These are phyloP conservation scores for Cucurbita argyrosperma DNA, from an alignment of 306 rosid genomes.

Conservation along the genomic window DNA sequence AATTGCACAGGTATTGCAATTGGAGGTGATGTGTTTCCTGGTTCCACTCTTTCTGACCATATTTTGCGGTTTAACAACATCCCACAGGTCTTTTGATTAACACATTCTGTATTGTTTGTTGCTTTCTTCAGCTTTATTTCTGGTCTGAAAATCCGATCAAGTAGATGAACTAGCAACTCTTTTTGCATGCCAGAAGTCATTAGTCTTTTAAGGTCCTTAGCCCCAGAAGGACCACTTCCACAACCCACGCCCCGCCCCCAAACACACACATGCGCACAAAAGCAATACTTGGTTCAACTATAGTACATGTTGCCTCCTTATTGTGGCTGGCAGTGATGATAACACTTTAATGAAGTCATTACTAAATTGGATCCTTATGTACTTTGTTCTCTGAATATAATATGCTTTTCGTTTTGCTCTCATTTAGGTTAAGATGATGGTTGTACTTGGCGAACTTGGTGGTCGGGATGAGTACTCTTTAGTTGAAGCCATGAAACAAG, in stretches of 20 bases:
- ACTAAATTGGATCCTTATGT: neutral
- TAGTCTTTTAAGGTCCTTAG: neutral
- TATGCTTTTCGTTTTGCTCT: slow-evolving; percentile 9
- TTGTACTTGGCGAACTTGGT: slow-evolving; percentile 97
- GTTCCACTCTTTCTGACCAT: slow-evolving; percentile 97
- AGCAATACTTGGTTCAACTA: neutral
- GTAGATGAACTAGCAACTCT: neutral
- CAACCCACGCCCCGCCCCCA: neutral
- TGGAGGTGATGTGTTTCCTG: slow-evolving; percentile 99
- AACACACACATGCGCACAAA: neutral
- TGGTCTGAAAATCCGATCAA: neutral
- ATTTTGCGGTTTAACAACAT: slow-evolving; percentile 94
- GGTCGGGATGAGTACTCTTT: slow-evolving; percentile 93
- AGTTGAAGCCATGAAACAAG: slow-evolving; percentile 90
- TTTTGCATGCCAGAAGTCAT: neutral
- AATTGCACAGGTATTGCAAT: slow-evolving; percentile 68
- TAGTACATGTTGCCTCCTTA: neutral
- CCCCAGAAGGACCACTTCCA: neutral
- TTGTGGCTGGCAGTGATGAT: neutral
- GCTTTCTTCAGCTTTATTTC: slow-evolving; percentile 1
- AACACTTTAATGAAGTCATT: neutral
- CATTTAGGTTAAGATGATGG: slow-evolving; percentile 81
- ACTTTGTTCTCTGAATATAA: slow-evolving; percentile 4
- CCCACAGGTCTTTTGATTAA: slow-evolving; percentile 53
- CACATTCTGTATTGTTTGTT: slow-evolving; percentile 3